Evolutionary conservation across 2,329 filamentous ascomycete species (phyloP).

Genomic region (Acephala macrosclerotiorum): DNA sequence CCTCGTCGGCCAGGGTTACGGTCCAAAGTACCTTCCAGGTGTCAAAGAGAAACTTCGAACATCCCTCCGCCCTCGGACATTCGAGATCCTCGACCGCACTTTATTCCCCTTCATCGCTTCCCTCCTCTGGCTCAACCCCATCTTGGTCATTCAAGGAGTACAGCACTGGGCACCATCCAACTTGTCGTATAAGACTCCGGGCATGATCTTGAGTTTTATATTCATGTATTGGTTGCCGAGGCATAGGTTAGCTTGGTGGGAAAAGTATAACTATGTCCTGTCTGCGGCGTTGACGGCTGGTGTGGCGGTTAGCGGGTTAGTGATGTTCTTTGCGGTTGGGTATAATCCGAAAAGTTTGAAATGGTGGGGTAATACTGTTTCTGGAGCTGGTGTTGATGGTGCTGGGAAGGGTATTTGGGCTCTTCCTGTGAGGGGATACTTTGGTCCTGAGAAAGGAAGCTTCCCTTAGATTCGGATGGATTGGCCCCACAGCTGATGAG

Average conservation of each 20-base stretch:
- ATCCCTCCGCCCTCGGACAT: constrained; percentile 43
- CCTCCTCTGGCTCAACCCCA: constrained; percentile 51
- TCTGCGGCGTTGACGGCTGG: constrained; percentile 52
- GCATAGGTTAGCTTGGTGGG: constrained; percentile 51
- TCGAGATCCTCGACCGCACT: constrained; percentile 47
- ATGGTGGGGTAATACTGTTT: constrained; percentile 58
- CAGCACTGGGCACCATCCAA: constrained; percentile 54
- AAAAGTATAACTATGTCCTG: constrained; percentile 56
- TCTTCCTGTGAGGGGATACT: constrained; percentile 45
- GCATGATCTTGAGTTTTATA: constrained; percentile 50
- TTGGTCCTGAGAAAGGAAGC: constrained; percentile 40
- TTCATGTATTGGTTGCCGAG: constrained; percentile 54
- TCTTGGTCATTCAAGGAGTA: constrained; percentile 51
- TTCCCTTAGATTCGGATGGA: neutral
- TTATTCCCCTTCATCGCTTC: constrained; percentile 49
- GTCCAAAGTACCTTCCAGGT: constrained; percentile 47
- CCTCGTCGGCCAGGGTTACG: constrained; percentile 43
- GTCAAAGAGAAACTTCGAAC: constrained; percentile 45
- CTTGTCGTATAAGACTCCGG: constrained; percentile 52
- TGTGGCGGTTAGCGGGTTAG: constrained; percentile 50
- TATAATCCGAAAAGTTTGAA: constrained; percentile 48
- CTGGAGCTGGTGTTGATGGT: constrained; percentile 44
- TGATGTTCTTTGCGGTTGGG: constrained; percentile 53
- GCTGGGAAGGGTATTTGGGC: constrained; percentile 38
- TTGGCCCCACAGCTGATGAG: neutral